Evolutionary conservation across 495 filamentous ascomycete species (phyloP), one percentile per base, ranked within the genome.

Genomic region (Aspergillus ellipticus): DNA sequence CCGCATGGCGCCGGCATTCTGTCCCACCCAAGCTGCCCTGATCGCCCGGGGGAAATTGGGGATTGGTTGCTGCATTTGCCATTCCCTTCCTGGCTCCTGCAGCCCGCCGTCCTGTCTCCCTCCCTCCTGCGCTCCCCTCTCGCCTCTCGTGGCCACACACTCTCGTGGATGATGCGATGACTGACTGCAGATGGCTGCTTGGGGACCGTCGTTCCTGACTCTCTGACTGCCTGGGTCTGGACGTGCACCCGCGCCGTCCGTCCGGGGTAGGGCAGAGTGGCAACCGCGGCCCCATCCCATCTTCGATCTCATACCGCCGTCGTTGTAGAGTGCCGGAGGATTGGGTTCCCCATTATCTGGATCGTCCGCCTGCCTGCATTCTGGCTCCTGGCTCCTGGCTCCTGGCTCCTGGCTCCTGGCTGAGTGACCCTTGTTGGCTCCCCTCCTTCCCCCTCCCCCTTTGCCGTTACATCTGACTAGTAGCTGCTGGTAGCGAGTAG

Each of bases 1-100:
- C 24, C 22, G 20, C 20, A 28, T 47, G 20, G 43, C 20, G 21
- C 43, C 43, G 43, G 43, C 43, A 24, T 24, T 28, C 21, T 47
- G 43, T 47, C 43, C 43, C 43, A 47, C 43, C 17, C 21, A 22
- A 47, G 43, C 24, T 47, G 43, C 43, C 43, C 43, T 47, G 43
- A 47, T 47, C 43, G 43, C 24, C 43, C 43, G 43, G 43, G 43
- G 43, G 43, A 47, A 47, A 47, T 47, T 47, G 43, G 43, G 43
- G 33, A 15, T 3, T 8, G 35, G 35, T 39, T 39, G 35, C n/a
- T n/a, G n/a, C n/a, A n/a, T n/a, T n/a, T n/a, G n/a, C n/a, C 35
- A 39, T 39, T 15, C n/a, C 35, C 35, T 39, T 39, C 35, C 5
- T 13, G n/a, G 5, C 11, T 13, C 1, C 13, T 39, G 35, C 35